Base-by-base conservation (phyloP, 345 rosid genomes). In the Schrenkiella parvula region DNA sequence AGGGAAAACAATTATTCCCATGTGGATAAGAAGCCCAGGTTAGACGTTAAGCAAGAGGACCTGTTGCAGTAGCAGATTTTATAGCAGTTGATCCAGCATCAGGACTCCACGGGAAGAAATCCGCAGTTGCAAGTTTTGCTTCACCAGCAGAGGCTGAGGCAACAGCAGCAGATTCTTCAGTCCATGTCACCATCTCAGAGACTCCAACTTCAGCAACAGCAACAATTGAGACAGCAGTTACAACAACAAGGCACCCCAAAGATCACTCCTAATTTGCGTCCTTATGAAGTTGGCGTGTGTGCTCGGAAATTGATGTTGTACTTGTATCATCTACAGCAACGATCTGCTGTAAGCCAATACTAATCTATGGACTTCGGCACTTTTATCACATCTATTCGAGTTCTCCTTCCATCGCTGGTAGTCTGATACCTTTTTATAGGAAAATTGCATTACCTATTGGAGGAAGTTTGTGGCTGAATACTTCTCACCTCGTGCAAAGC, bases 271-370 rank as follows among this genome's bases (percentile, higher is more conserved):
- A 55, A 78, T 52, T 80, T 88, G 79, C 95, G 89, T 52, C 86
- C 95, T 51, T 81, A 71, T 79, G 99, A 95, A 62, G 79, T 84
- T 69, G 96, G 93, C 53, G 88, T 95, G 12, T 95, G 99, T 83
- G 90, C 95, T 42, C 93, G 97, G 22, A 84, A 96, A 60, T 56
- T 95, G 79, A 95, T 91, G 99, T 95, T 91, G 78, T 95, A 91
- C 77, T 78, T 95, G 46, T 91, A 87, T 80, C 99, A 95, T 80
- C 95, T 89, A 69, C 82, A 91, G 21, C 96, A 88, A 78, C 83
- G 95, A 34, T 93, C 96, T 48, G 67, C 81, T 18, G 98, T 91
- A 84, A 84, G 95, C 78, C 62, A 23, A 35, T 70, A 15, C 43
- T 37, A n/a, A 58, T 55, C 73, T 51, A 0, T 59, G 29, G 54